Evolutionary conservation across 164 flowering plant genomes (phyloP), one percentile per base, ranked within the genome.

Genomic region (Cinnamomum chago): DNA sequence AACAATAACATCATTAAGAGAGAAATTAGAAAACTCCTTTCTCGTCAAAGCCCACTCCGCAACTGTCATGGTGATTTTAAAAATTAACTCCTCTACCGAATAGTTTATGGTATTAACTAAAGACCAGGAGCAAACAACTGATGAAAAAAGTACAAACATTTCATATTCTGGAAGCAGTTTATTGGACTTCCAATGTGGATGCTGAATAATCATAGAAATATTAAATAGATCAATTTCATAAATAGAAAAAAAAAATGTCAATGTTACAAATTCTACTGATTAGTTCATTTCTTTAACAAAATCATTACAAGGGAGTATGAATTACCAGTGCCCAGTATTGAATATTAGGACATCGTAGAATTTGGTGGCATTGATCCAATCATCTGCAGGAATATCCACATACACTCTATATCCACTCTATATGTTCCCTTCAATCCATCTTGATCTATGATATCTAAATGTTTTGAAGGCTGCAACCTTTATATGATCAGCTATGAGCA

Each of bases 311-410:
- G 24, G 76, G 58, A 80, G 40, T 72, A 66, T 60, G 62, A 22
- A 52, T 83, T 87, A 95, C 99, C 98, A 94, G 80, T 96, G 99
- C 23, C 99, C 99, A 68, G 97, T 91, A 72, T 96, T 92, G 76
- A 94, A 96, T 55, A 94, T 79, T 52, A 96, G 90, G 75, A 94
- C 93, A 83, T 96, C 90, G 72, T 96, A 96, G 83, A 94, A 96
- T 70, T 86, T 78, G 58, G 88, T 76, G 75, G 86, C 84, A 74
- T 81, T 79, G 70, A 79, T 84, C 99, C 98, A 96, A 70, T 96
- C 97, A 78, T 85, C 85, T 67, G 98, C 95, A 52, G 99, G 99
- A 81, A 85, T 73, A 84, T 96, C 99, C 74, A 87, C 90, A 88
- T 96, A 97, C 18, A 92, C 97, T 74, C 88, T 87, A 75, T 91